Conservation (phyloP, 1,284 basidiomycete species). For the Ganoderma leucocontextum region DNA sequence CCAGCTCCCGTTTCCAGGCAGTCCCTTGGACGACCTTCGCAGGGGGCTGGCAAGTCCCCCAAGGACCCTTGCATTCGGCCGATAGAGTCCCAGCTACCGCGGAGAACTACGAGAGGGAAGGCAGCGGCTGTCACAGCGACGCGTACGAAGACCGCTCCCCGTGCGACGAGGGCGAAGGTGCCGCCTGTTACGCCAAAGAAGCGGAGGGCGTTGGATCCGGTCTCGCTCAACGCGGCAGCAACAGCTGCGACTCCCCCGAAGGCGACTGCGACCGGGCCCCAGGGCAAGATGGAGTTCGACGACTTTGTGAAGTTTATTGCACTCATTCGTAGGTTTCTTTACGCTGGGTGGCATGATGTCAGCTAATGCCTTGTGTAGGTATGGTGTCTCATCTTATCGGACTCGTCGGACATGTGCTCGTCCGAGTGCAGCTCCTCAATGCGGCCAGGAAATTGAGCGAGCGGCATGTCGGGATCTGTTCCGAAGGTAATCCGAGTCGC, state of each 20-base stretch:
- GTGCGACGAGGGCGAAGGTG: slow-evolving; percentile 17
- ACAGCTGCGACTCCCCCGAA: slow-evolving; percentile 34
- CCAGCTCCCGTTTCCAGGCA: slow-evolving; percentile 26
- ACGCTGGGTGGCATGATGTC: neutral
- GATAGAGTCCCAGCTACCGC: neutral
- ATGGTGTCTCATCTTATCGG: slow-evolving; percentile 74
- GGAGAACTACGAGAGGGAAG: slow-evolving; percentile 25
- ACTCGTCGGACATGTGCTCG: slow-evolving; percentile 57
- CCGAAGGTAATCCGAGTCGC: slow-evolving; percentile 54
- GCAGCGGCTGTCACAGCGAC: slow-evolving; percentile 10
- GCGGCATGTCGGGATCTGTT: slow-evolving; percentile 38
- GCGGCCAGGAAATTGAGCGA: slow-evolving; percentile 41
- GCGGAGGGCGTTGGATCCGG: slow-evolving; percentile 47
- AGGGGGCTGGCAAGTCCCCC: neutral
- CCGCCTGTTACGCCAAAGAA: slow-evolving; percentile 40
- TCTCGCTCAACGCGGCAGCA: slow-evolving; percentile 46
- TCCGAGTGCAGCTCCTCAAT: slow-evolving; percentile 51
- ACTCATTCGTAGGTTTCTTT: slow-evolving; percentile 56
- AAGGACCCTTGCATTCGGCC: neutral
- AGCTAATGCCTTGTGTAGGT: slow-evolving; percentile 49
- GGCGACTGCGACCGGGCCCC: slow-evolving; percentile 19
- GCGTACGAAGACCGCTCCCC: slow-evolving; percentile 15
- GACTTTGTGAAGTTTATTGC: slow-evolving; percentile 56
- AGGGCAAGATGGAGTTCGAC: slow-evolving; percentile 49
- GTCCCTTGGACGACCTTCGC: slow-evolving; percentile 23